These are phyloP conservation scores for Suillus tomentosus DNA, from an alignment of 768 basidiomycete species.

Conservation along the genomic window DNA sequence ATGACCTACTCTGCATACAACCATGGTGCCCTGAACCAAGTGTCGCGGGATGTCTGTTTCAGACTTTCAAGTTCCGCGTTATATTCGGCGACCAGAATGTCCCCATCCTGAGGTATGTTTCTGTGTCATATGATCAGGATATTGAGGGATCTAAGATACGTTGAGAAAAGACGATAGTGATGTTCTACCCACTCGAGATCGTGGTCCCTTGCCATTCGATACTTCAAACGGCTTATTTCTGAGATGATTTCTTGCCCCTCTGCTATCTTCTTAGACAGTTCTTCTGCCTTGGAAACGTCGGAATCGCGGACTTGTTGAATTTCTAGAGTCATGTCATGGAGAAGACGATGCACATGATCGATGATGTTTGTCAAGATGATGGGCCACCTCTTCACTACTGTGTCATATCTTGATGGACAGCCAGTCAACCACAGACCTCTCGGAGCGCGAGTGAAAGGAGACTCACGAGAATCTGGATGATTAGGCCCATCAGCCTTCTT, in stretches of 20 bases:
- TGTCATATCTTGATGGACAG: slow-evolving; percentile 59
- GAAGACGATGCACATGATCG: slow-evolving; percentile 70
- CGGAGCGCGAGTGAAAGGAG: neutral
- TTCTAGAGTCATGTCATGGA: slow-evolving; percentile 59
- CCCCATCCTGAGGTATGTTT: slow-evolving; percentile 74
- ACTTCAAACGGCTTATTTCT: slow-evolving; percentile 76
- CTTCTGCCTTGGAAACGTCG: slow-evolving; percentile 24
- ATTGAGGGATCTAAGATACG: neutral
- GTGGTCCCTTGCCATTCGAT: slow-evolving; percentile 83
- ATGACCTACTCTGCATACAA: slow-evolving; percentile 86
- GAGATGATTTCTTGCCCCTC: slow-evolving; percentile 83
- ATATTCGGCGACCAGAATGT: slow-evolving; percentile 67
- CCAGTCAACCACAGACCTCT: neutral
- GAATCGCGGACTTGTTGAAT: slow-evolving; percentile 25
- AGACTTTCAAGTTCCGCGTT: slow-evolving; percentile 69
- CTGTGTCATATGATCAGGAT: slow-evolving; percentile 38
- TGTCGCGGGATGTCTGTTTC: slow-evolving; percentile 48
- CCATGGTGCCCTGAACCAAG: slow-evolving; percentile 95
- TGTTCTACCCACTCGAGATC: slow-evolving; percentile 55
- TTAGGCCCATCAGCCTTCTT: slow-evolving; percentile 7
- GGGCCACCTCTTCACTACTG: slow-evolving; percentile 79
- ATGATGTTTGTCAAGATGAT: slow-evolving; percentile 82
- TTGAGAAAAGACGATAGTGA: neutral
- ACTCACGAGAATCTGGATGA: slow-evolving; percentile 64
- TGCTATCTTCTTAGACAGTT: slow-evolving; percentile 47